Evolutionary conservation across 805 yeast species (phyloP).

Genomic region (Dipodascus albidus): DNA sequence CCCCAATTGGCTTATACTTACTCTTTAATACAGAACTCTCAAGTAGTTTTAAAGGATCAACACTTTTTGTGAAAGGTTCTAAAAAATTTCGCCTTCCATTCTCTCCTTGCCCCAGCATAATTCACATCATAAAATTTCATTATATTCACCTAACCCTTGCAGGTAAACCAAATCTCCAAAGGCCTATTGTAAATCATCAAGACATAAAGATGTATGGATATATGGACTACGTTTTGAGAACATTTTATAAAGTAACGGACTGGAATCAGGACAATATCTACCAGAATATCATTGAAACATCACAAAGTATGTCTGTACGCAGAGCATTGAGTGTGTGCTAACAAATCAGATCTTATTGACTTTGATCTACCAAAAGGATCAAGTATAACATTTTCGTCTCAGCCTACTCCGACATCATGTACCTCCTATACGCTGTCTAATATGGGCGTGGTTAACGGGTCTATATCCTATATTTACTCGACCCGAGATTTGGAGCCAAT

Average conservation of each 20-base stretch:
- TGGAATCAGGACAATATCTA: constrained; percentile 78
- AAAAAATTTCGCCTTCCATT: background rate
- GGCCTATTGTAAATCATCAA: background rate
- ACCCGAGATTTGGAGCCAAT: constrained; percentile 45
- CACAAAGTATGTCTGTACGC: constrained; percentile 30
- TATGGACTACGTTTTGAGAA: constrained; percentile 75
- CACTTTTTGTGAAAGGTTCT: background rate
- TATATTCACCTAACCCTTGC: background rate
- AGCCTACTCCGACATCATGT: constrained; percentile 57
- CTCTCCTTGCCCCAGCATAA: no score
- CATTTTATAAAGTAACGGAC: constrained; percentile 55
- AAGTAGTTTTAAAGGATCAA: background rate
- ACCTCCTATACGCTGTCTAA: constrained; percentile 63
- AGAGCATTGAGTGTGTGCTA: constrained; percentile 3
- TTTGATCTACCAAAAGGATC: constrained; percentile 63
- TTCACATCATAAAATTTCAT: background rate
- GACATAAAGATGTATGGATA: constrained; percentile 48
- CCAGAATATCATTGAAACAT: constrained; percentile 62
- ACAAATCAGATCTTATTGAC: constrained; percentile 41
- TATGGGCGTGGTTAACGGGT: constrained; percentile 58
- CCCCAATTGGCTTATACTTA: background rate
- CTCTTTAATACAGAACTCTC: background rate
- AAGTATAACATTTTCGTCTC: constrained; percentile 55
- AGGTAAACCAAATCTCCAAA: background rate
- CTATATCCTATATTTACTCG: constrained; percentile 70